phyloP scores from a whole-genome alignment of 2,329 filamentous ascomycete genomes.

The Penicillium brevicompactum region DNA sequence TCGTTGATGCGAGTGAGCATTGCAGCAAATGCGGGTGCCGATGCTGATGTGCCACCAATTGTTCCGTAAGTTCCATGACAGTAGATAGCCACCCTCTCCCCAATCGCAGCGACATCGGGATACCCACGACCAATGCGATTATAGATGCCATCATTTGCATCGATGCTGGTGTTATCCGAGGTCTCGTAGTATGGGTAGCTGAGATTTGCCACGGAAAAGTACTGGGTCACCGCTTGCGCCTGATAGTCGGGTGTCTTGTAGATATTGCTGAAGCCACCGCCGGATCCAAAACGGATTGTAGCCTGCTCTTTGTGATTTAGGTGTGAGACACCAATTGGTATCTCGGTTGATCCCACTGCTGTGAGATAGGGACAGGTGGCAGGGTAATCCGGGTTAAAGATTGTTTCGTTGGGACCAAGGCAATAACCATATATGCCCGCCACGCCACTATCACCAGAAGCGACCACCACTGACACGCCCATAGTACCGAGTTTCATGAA shows the following conservation, averaged over 20 bases:
- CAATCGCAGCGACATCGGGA: constrained; percentile 42
- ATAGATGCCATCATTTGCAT: constrained; percentile 31
- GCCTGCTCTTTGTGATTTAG: constrained; percentile 39
- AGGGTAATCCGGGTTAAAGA: constrained; percentile 44
- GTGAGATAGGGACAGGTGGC: constrained; percentile 39
- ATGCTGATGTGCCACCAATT: constrained; percentile 44
- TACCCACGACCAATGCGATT: constrained; percentile 38
- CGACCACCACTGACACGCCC: constrained; percentile 50
- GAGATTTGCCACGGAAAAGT: constrained; percentile 31
- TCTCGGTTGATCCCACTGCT: constrained; percentile 42
- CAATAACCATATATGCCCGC: constrained; percentile 36
- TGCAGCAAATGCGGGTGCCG: constrained; percentile 57
- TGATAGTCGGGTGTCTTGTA: constrained; percentile 45
- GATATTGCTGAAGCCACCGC: constrained; percentile 49
- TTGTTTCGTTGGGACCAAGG: constrained; percentile 33
- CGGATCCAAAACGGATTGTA: constrained; percentile 40
- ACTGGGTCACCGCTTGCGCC: constrained; percentile 36
- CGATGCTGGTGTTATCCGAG: constrained; percentile 35
- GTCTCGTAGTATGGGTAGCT: constrained; percentile 35
- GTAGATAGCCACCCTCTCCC: constrained; percentile 37
- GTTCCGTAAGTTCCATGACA: constrained; percentile 22
- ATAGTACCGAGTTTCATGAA: constrained; percentile 55
- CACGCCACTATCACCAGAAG: constrained; percentile 52
- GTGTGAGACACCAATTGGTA: constrained; percentile 33
- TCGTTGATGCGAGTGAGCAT: constrained; percentile 60